Evolutionary conservation across 2,329 filamentous ascomycete genomes (phyloP), one percentile per base, ranked within the genome.

Genomic region (Teratosphaeria destructans): DNA sequence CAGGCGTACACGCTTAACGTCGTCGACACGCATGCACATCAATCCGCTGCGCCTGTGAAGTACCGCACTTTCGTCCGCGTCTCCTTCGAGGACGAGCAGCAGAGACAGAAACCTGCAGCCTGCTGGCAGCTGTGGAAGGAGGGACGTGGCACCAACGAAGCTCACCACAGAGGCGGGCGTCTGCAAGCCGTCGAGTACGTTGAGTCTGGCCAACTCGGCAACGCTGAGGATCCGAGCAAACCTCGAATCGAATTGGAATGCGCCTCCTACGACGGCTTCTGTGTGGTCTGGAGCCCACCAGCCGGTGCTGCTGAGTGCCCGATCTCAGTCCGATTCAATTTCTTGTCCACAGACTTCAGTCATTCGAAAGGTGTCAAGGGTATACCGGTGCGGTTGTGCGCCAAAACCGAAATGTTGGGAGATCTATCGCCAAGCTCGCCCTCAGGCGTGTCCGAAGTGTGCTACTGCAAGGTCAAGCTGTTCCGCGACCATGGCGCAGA

Each of bases 331-430:
- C 89, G 94, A 54, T 99, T 97, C 80, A 99, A 99, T 76, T 99
- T 99, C 71, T 80, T 99, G 0, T 99, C 94, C 0, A 99, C 94
- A 8, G 94, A 99, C 72, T 99, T 97, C 72, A 97, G 93, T 73
- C 94, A 97, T 71, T 97, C 94, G 10, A 99, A 99, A 71, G 94
- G 94, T 54, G 94, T 99, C 55, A 99, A 97, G 75, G 94, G 94
- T 39, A 96, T 97, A 64, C 93, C 94, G 0, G 92, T 99, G 4
- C 81, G 94, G 59, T 81, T 97, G 0, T 97, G 93, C 73, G 86
- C 92, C 14, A 97, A 97, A 75, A 97, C 94, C 0, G 87, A 88
- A 64, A 75, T 86, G 11, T 61, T 93, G n/a, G 65, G 29, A 56
- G 43, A 49, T n/a, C 11, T 49, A 5, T 23, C 43, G 19, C 63